phyloP scores from a whole-genome alignment of 306 rosid species.

The Hippophae rhamnoides region DNA sequence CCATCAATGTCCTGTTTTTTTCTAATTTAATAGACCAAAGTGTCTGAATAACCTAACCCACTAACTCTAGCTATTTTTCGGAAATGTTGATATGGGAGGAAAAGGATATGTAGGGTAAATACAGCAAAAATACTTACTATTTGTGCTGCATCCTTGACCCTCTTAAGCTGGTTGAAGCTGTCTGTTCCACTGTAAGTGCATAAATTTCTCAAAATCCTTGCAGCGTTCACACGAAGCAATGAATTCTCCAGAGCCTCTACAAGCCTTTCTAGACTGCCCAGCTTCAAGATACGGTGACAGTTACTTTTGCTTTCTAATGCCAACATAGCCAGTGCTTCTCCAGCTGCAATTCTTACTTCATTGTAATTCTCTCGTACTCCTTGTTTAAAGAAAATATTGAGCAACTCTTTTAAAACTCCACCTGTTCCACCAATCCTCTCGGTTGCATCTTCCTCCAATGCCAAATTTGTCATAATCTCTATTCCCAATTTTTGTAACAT shows the following conservation, averaged over 20 bases:
- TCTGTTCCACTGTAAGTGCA: constrained; percentile 56
- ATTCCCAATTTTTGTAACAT: constrained; percentile 64
- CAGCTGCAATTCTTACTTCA: constrained; percentile 49
- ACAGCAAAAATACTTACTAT: constrained; percentile 43
- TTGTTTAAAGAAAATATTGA: constrained; percentile 51
- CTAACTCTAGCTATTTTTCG: too few relatives aligned
- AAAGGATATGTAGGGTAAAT: not conserved
- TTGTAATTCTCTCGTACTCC: constrained; percentile 27
- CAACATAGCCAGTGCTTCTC: constrained; percentile 89
- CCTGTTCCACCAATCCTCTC: constrained; percentile 89
- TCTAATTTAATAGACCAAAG: too few relatives aligned
- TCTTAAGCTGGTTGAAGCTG: constrained; percentile 45
- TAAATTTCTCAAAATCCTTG: constrained; percentile 72
- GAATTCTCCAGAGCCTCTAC: constrained; percentile 45
- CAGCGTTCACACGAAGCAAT: constrained; percentile 53
- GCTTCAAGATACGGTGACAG: constrained; percentile 50
- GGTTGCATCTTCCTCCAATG: constrained; percentile 70
- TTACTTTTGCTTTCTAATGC: constrained; percentile 70
- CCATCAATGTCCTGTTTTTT: too few relatives aligned
- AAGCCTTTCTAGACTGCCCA: constrained; percentile 44
- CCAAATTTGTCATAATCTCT: constrained; percentile 68
- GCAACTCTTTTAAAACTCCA: constrained; percentile 66
- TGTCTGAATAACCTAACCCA: too few relatives aligned
- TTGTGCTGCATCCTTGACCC: constrained; percentile 54
- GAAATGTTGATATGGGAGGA: too few relatives aligned